Conservation (phyloP, 345 rosid species). For the Citrus mangshanensis region DNA sequence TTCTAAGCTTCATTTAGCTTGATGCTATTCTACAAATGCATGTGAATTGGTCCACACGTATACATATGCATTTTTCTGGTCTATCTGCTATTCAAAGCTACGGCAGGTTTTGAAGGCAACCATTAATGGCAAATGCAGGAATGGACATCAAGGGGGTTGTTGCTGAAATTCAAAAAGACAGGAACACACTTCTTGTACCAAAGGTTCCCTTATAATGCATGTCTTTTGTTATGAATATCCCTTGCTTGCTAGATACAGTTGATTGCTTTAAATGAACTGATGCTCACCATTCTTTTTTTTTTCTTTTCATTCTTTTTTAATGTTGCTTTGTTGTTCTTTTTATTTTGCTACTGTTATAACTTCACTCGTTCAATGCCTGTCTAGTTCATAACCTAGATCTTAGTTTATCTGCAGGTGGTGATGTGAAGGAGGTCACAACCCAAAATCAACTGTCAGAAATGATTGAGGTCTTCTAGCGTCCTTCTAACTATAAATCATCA, state of each 20-base stretch:
- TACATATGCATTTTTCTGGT: not conserved
- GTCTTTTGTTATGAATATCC: conserved; percentile 4
- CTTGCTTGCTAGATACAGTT: conserved; percentile 4
- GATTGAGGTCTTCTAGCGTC: conserved; percentile 72
- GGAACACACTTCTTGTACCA: conserved; percentile 67
- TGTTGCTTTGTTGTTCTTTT: not conserved
- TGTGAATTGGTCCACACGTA: not conserved
- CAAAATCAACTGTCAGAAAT: conserved; percentile 68
- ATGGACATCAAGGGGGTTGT: conserved; percentile 92
- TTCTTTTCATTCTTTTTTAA: not conserved
- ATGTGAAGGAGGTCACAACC: conserved; percentile 74
- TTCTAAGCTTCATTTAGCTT: not conserved
- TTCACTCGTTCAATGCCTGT: not conserved
- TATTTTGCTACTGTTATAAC: not conserved
- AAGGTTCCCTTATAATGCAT: conserved; percentile 52
- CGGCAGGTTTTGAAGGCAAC: conserved; percentile 39
- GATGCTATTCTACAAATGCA: not conserved
- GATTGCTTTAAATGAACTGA: not conserved
- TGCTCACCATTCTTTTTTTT: not conserved
- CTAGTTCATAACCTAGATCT: conserved; percentile 33
- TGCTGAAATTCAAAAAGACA: conserved; percentile 71
- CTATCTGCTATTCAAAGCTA: conserved; percentile 14
- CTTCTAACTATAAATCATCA: conserved; percentile 20
- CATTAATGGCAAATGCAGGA: conserved; percentile 55
- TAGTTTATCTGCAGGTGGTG: conserved; percentile 86